phyloP scores from a whole-genome alignment of 2,329 filamentous ascomycete genomes.

The Dactylellina drechsleri region DNA sequence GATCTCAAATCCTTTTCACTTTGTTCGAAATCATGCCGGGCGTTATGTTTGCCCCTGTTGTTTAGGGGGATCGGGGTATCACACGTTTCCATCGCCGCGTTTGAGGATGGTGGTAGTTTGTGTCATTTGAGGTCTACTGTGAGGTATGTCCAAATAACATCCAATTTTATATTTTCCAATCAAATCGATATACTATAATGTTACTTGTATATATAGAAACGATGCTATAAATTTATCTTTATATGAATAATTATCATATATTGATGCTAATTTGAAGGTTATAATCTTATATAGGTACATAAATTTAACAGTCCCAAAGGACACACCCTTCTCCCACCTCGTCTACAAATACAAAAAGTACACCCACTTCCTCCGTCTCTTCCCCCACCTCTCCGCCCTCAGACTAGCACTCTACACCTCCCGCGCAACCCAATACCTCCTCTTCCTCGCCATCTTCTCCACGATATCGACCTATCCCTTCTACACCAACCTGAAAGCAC shows the following conservation, averaged over 20 bases:
- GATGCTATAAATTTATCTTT: too few relatives aligned
- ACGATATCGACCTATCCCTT: neutral
- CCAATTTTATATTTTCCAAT: too few relatives aligned
- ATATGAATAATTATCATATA: neutral
- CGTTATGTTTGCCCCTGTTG: slow-evolving; percentile 12
- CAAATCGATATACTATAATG: too few relatives aligned
- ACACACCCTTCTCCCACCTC: neutral
- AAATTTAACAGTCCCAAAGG: neutral
- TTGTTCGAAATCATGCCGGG: slow-evolving; percentile 30
- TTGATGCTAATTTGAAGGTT: neutral
- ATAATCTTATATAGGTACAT: slow-evolving; percentile 2
- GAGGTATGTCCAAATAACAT: too few relatives aligned
- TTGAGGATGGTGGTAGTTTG: slow-evolving; percentile 31
- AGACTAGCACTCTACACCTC: neutral
- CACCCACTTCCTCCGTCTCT: neutral
- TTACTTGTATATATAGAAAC: too few relatives aligned
- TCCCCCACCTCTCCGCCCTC: neutral
- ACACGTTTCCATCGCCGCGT: slow-evolving; percentile 13
- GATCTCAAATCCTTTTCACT: slow-evolving; percentile 37
- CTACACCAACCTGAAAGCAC: neutral
- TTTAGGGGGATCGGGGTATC: slow-evolving; percentile 19
- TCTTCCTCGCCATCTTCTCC: slow-evolving; percentile 5
- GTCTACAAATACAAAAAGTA: neutral
- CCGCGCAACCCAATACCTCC: neutral
- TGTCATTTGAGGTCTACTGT: too few relatives aligned